Conservation (phyloP, 2,329 filamentous ascomycete genomes). For the Shiraia bambusicola region DNA sequence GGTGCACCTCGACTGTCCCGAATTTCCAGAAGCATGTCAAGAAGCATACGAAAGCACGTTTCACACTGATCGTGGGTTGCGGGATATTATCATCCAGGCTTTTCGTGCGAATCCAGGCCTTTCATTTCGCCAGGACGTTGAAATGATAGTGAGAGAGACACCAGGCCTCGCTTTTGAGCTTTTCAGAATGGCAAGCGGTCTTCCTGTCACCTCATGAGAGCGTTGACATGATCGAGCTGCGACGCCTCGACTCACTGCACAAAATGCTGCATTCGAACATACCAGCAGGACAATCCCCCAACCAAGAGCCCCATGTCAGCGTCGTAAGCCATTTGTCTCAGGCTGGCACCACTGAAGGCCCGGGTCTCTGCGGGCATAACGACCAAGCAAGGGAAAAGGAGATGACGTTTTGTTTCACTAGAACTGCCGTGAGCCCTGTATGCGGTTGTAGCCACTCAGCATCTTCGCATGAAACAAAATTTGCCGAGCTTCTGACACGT, state of each 20-base stretch:
- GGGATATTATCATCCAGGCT: slow-evolving; percentile 51
- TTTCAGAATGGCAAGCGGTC: slow-evolving; percentile 50
- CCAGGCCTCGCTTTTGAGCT: slow-evolving; percentile 52
- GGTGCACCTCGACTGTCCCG: slow-evolving; percentile 47
- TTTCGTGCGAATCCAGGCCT: slow-evolving; percentile 51
- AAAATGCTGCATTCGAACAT: no score
- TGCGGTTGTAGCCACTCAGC: neutral
- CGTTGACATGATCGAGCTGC: neutral
- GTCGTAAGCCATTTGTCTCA: no score
- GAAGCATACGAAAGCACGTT: slow-evolving; percentile 53
- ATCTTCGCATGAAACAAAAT: neutral
- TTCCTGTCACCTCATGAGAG: slow-evolving; percentile 44
- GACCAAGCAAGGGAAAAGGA: no score
- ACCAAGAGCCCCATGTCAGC: no score
- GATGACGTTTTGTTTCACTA: neutral
- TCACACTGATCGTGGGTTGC: slow-evolving; percentile 52
- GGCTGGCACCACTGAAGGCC: no score
- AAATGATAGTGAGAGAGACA: slow-evolving; percentile 47
- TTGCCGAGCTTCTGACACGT: neutral
- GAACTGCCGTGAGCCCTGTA: neutral
- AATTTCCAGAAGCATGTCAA: slow-evolving; percentile 52
- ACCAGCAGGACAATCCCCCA: no score
- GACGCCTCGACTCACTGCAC: no score
- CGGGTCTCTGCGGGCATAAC: no score
- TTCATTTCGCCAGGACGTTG: slow-evolving; percentile 50